A percentile compares a stretch with the other conserved stretches of the same genome.
These are phyloP conservation scores for Catenaria anguillulae DNA, from an alignment of 371 early-diverging fungal species.

Conservation along the genomic window DNA sequence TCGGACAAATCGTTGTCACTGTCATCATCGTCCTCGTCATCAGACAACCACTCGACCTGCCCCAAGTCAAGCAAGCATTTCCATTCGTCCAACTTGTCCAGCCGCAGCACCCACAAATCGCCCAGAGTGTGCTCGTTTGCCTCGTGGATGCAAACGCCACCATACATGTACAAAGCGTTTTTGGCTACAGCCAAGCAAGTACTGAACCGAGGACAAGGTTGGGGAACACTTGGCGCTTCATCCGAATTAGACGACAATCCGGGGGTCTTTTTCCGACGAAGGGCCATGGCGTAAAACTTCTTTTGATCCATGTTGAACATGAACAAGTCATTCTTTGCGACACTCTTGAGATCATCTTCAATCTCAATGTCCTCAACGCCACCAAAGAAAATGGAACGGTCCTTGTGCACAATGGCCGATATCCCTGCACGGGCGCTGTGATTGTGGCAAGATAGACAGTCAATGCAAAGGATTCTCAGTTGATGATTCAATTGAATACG, in stretches of 20 bases:
- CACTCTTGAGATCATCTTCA: constrained; percentile 38
- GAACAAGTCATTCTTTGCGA: constrained; percentile 23
- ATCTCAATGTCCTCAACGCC: constrained; percentile 43
- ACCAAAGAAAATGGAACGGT: constrained; percentile 37
- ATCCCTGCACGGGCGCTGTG: constrained; percentile 33
- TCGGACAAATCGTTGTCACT: constrained; percentile 23
- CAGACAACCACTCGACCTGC: constrained; percentile 23
- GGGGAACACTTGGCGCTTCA: constrained; percentile 12
- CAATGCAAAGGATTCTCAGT: background rate
- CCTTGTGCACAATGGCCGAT: constrained; percentile 35
- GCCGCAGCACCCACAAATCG: constrained; percentile 41
- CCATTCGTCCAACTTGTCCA: constrained; percentile 45
- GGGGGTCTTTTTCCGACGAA: constrained; percentile 17
- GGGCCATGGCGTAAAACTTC: constrained; percentile 24
- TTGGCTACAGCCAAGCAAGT: constrained; percentile 37
- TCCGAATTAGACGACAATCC: too few species aligned
- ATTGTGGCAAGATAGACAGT: too few species aligned
- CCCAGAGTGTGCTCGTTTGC: constrained; percentile 39
- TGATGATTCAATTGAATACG: constrained; percentile 9
- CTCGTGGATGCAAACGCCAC: constrained; percentile 38
- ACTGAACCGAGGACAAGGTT: constrained; percentile 38
- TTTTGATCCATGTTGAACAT: constrained; percentile 24
- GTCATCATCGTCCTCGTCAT: constrained; percentile 22
- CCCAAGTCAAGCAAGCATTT: constrained; percentile 29
- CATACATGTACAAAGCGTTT: constrained; percentile 35